Evolutionary conservation across 352 stramenopile species (phyloP).

Genomic region (Phytophthora kernoviae): DNA sequence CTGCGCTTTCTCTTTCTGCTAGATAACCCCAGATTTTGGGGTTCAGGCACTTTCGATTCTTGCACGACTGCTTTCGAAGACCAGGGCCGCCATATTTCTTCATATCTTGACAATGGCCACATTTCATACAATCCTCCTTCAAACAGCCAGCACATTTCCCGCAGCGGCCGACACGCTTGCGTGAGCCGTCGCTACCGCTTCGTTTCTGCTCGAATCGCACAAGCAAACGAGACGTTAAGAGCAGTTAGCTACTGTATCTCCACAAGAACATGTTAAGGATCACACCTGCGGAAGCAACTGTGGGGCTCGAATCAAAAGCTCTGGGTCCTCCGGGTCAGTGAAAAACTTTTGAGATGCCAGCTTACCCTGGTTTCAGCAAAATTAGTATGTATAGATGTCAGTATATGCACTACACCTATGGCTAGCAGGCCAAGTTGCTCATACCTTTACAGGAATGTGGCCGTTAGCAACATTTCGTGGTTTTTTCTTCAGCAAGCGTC

Average conservation of each 20-base stretch:
- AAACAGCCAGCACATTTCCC: conserved; percentile 81
- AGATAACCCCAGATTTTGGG: conserved; percentile 64
- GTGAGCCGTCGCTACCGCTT: conserved; percentile 39
- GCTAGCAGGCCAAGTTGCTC: not conserved
- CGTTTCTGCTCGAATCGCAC: conserved; percentile 33
- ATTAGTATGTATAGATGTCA: not conserved
- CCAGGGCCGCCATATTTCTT: conserved; percentile 89
- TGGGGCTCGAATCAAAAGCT: conserved; percentile 27
- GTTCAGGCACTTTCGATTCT: conserved; percentile 83
- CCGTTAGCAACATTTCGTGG: conserved; percentile 15
- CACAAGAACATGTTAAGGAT: not conserved
- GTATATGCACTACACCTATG: too few relatives aligned
- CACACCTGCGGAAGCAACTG: conserved; percentile 13
- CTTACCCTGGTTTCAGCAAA: conserved; percentile 21
- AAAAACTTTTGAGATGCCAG: conserved; percentile 8
- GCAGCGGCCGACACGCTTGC: conserved; percentile 79
- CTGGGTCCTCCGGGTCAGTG: conserved; percentile 15
- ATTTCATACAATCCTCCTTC: conserved; percentile 85
- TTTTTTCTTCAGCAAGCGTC: conserved; percentile 30
- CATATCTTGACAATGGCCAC: conserved; percentile 89
- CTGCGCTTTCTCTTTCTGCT: conserved; percentile 47
- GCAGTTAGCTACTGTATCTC: not conserved
- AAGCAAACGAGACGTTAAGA: too few relatives aligned
- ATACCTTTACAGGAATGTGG: conserved; percentile 34
- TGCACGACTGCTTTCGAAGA: conserved; percentile 88